Conservation (phyloP, 106 monocot species). For the Ottelia alismoides region DNA sequence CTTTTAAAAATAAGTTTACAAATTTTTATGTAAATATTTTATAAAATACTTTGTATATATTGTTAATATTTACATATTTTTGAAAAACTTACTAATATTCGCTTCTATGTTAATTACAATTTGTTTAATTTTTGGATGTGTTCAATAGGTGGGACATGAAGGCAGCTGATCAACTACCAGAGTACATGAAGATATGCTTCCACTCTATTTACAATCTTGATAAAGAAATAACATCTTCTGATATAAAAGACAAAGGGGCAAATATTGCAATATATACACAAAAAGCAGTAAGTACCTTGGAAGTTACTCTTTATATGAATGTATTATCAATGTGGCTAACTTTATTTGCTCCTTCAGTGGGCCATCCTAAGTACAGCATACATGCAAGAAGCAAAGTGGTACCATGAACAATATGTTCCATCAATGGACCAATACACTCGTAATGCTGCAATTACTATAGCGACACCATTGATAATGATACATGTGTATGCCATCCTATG, state of each 20-base stretch:
- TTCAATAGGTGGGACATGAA: conserved; percentile 7
- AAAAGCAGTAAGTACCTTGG: too few species aligned
- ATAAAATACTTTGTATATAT: not conserved
- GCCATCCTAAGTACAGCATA: not conserved
- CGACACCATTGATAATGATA: not conserved
- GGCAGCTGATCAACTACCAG: conserved; percentile 5
- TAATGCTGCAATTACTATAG: not conserved
- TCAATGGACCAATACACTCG: not conserved
- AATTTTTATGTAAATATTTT: too few species aligned
- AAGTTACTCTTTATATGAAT: too few species aligned
- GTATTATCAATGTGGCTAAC: too few species aligned
- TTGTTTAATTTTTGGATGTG: not conserved
- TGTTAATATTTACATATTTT: not conserved
- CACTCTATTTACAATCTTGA: not conserved
- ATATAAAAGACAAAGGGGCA: conserved; percentile 6
- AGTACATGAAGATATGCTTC: conserved; percentile 6
- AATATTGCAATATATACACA: too few species aligned
- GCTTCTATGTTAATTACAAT: not conserved
- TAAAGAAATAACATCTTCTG: not conserved
- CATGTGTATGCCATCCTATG: not conserved
- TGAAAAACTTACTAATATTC: too few species aligned
- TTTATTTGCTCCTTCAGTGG: too few species aligned
- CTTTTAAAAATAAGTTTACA: not conserved
- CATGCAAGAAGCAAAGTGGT: conserved; percentile 2
- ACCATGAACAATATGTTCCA: not conserved